A percentile compares a stretch with the other conserved stretches of the same genome.
Evolutionary conservation across 2,329 filamentous ascomycete genomes (phyloP).

Genomic region (Coccinonectria pachysandricola): DNA sequence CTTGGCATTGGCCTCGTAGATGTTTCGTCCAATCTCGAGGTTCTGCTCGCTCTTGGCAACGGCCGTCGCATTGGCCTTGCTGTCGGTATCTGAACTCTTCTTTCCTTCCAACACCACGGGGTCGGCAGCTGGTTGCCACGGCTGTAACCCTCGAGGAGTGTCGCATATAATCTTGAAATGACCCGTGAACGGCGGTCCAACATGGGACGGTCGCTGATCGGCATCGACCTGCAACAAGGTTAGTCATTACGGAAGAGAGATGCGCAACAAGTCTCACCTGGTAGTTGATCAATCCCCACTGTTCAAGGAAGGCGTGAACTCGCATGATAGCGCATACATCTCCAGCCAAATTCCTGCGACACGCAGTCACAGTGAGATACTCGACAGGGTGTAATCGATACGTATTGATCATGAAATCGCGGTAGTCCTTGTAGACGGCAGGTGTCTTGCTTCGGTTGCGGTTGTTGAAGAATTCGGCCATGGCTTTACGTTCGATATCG

Average conservation of each 20-base stretch:
- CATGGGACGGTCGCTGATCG: slow-evolving; percentile 86
- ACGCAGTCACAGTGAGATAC: slow-evolving; percentile 94
- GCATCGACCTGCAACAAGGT: slow-evolving; percentile 68
- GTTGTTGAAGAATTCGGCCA: slow-evolving; percentile 98
- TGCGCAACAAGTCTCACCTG: slow-evolving; percentile 49
- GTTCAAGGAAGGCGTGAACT: slow-evolving; percentile 93
- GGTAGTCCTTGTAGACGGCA: slow-evolving; percentile 95
- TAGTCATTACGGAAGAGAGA: slow-evolving; percentile 1
- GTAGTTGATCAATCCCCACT: slow-evolving; percentile 98
- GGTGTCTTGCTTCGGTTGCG: slow-evolving; percentile 97
- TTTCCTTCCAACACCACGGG: slow-evolving; percentile 54
- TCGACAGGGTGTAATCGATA: slow-evolving; percentile 93
- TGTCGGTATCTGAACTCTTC: slow-evolving; percentile 59
- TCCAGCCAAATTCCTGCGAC: slow-evolving; percentile 84
- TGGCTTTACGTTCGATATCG: slow-evolving; percentile 82
- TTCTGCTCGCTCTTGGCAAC: slow-evolving; percentile 72
- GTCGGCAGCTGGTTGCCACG: slow-evolving; percentile 84
- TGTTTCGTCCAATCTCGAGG: slow-evolving; percentile 86
- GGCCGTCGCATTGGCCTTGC: slow-evolving; percentile 54
- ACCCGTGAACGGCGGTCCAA: slow-evolving; percentile 92
- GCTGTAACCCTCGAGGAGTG: slow-evolving; percentile 86
- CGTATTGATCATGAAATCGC: slow-evolving; percentile 99
- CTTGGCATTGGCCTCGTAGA: slow-evolving; percentile 88
- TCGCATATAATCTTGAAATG: slow-evolving; percentile 96
- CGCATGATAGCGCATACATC: slow-evolving; percentile 99